Evolutionary conservation across 2,329 filamentous ascomycete genomes (phyloP).

Genomic region (Hymenoscyphus salicellus): DNA sequence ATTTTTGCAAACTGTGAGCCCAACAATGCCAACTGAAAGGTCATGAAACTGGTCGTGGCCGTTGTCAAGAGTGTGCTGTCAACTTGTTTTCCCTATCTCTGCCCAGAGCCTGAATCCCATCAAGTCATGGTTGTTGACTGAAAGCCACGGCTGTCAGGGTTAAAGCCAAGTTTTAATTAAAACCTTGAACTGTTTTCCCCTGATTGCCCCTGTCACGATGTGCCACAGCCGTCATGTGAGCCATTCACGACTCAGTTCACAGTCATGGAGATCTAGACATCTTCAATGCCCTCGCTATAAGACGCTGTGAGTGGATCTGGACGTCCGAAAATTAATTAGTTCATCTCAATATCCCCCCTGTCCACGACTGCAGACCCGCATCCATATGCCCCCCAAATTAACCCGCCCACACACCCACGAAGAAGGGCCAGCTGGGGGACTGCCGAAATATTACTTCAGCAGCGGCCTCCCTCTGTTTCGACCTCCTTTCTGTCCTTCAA

Average conservation of each 20-base stretch:
- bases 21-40: background rate
- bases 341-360: slow-evolving; percentile 33
- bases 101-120: background rate
- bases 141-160: background rate
- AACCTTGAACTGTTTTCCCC: slow-evolving; percentile 13
- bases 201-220: slow-evolving; percentile 18
- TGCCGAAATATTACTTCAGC: slow-evolving; percentile 16
- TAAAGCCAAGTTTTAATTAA: background rate
- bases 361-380: slow-evolving; percentile 15
- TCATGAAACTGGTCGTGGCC: background rate
- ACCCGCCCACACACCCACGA: slow-evolving; percentile 12
- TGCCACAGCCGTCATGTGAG: background rate
- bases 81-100: background rate
- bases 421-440: background rate
- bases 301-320: slow-evolving; percentile 26
- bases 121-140: slow-evolving; percentile 1
- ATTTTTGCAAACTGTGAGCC: background rate
- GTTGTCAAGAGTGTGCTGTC: background rate
- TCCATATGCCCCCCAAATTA: slow-evolving; percentile 22
- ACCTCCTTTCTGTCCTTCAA: slow-evolving; percentile 13
- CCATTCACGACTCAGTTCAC: slow-evolving; percentile 12
- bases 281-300: slow-evolving; percentile 12
- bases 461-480: slow-evolving; percentile 11
- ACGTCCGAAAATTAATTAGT: slow-evolving; percentile 19
- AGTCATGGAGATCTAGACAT: slow-evolving; percentile 15